A percentile compares a stretch with the other conserved stretches of the same genome.
Conservation (phyloP, 345 rosid genomes). For the Mallotus nudiflorus region DNA sequence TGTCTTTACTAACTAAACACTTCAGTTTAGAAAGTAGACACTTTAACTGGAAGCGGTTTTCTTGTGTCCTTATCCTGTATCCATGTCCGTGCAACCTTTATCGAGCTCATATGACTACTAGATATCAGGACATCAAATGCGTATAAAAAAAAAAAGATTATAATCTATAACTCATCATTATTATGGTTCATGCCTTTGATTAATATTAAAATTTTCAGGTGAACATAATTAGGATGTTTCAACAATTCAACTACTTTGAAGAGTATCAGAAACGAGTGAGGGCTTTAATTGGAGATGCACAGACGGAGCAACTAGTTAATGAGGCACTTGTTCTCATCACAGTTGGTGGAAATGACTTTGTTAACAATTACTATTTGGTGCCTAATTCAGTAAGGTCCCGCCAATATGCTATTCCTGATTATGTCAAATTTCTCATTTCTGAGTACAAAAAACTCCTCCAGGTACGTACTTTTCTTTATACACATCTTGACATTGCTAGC, state of each 20-base stretch:
- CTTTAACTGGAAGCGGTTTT: too few relatives aligned
- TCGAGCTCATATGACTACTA: too few relatives aligned
- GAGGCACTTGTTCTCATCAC: slow-evolving; percentile 24
- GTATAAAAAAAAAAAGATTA: too few relatives aligned
- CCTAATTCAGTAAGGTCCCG: slow-evolving; percentile 30
- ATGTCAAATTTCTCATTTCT: slow-evolving; percentile 25
- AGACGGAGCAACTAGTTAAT: slow-evolving; percentile 11
- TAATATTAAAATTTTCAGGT: slow-evolving; percentile 12
- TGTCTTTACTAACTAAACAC: too few relatives aligned
- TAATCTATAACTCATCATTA: too few relatives aligned
- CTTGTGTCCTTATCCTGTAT: too few relatives aligned
- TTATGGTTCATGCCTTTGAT: too few relatives aligned
- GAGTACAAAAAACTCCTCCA: slow-evolving; percentile 28
- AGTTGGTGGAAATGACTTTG: slow-evolving; percentile 34
- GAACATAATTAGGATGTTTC: slow-evolving; percentile 25
- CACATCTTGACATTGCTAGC: too few relatives aligned
- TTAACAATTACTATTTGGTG: slow-evolving; percentile 32
- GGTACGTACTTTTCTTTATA: slow-evolving; percentile 5
- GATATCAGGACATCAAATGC: too few relatives aligned
- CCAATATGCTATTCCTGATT: slow-evolving; percentile 25
- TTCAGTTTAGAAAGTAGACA: too few relatives aligned
- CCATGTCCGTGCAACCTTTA: too few relatives aligned
- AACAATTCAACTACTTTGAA: slow-evolving; percentile 20
- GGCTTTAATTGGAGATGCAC: slow-evolving; percentile 8
- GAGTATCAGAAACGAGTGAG: slow-evolving; percentile 23